Evolutionary conservation across 768 basidiomycete genomes (phyloP).

Genomic region (Neoboletus brunneissimus): DNA sequence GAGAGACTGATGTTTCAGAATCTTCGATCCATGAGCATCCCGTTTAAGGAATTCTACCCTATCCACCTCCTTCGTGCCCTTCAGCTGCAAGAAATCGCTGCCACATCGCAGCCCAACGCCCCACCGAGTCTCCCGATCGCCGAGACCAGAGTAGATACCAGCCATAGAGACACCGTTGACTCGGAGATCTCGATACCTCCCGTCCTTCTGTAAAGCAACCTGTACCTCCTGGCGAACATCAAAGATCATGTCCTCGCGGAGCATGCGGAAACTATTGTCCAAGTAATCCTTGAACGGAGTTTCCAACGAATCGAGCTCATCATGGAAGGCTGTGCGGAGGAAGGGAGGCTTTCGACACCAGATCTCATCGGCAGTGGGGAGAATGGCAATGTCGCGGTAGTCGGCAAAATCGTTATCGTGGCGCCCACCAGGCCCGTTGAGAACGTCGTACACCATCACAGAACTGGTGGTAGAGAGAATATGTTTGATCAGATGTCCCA

Average conservation of each 20-base stretch:
- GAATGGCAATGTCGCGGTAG: conserved; percentile 54
- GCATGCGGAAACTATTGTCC: conserved; percentile 63
- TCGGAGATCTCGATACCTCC: conserved; percentile 34
- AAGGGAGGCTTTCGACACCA: conserved; percentile 45
- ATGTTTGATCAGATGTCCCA: conserved; percentile 42
- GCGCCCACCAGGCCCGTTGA: conserved; percentile 52
- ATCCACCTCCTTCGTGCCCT: conserved; percentile 24
- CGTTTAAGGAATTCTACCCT: conserved; percentile 36
- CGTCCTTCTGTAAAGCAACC: conserved; percentile 36
- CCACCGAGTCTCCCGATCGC: conserved; percentile 34
- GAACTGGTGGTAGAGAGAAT: conserved; percentile 27
- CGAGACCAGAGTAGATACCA: conserved; percentile 35
- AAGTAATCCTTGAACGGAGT: conserved; percentile 43
- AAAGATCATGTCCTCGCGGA: conserved; percentile 62
- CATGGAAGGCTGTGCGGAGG: conserved; percentile 38
- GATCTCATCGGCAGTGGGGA: conserved; percentile 63
- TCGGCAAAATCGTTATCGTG: conserved; percentile 67
- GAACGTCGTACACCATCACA: conserved; percentile 13
- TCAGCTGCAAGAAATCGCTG: conserved; percentile 36
- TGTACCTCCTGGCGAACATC: conserved; percentile 55
- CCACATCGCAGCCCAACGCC: conserved; percentile 38
- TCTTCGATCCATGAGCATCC: conserved; percentile 28
- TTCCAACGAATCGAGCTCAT: conserved; percentile 17
- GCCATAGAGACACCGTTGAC: conserved; percentile 32
- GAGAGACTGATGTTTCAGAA: conserved; percentile 53